phyloP scores from a whole-genome alignment of 2,329 filamentous ascomycete species.

The Ceratocystis cacaofunesta region DNA sequence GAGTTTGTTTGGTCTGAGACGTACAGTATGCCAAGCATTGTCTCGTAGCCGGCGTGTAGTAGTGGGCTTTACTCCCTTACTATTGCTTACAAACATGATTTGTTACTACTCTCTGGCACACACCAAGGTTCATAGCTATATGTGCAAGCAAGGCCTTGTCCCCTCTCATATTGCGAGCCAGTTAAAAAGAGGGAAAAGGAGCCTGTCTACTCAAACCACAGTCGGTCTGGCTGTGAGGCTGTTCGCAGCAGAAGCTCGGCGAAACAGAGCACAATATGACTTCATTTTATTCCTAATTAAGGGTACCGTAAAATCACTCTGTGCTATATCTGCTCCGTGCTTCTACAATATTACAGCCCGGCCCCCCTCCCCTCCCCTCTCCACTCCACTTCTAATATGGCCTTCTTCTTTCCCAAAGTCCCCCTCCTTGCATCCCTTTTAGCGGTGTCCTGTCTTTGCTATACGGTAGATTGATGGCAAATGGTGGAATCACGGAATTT shows the following conservation, averaged over 20 bases:
- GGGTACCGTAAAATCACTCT: background rate
- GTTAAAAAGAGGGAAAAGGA: background rate
- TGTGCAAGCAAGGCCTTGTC: background rate
- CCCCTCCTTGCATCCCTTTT: background rate
- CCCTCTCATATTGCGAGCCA: background rate
- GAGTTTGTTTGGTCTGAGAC: conserved; percentile 1
- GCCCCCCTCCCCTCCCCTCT: background rate
- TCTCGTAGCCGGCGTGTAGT: background rate
- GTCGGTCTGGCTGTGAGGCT: background rate
- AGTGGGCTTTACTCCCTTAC: background rate
- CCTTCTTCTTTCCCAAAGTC: background rate
- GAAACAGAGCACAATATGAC: background rate
- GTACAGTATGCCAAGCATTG: background rate
- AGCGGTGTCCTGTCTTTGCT: background rate
- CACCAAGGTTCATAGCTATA: background rate
- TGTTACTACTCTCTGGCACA: background rate
- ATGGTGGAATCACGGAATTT: background rate
- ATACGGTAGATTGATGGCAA: background rate
- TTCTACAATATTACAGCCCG: background rate
- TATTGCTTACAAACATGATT: too few species aligned
- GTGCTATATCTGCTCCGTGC: conserved; percentile 2
- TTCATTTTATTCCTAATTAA: conserved; percentile 1
- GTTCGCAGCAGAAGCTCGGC: background rate
- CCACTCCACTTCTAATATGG: background rate
- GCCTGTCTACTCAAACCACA: background rate